Percentiles rank a stretch among this genome's conserved stretches.
phyloP scores from a whole-genome alignment of 2,329 filamentous ascomycete species.

The Claviceps fusiformis region DNA sequence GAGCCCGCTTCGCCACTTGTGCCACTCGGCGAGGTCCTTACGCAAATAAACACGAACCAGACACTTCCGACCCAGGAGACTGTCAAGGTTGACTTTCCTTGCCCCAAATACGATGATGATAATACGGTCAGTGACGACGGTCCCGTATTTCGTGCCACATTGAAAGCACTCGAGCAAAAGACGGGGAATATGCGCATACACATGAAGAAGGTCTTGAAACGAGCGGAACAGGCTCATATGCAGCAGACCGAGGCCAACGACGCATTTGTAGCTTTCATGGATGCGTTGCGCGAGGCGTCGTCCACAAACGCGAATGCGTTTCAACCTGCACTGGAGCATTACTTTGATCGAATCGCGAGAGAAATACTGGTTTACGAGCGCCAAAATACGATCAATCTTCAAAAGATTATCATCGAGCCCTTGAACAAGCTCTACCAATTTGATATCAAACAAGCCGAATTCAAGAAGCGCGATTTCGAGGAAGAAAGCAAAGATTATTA shows the following conservation, averaged over 20 bases:
- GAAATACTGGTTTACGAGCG: constrained; percentile 82
- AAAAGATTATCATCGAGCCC: constrained; percentile 90
- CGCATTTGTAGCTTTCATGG: constrained; percentile 68
- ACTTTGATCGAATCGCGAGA: constrained; percentile 91
- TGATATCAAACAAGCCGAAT: constrained; percentile 94
- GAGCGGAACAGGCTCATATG: constrained; percentile 74
- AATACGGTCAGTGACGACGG: constrained; percentile 79
- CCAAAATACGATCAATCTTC: constrained; percentile 69
- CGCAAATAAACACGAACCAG: constrained; percentile 13
- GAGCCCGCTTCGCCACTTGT: constrained; percentile 42
- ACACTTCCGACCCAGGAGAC: constrained; percentile 26
- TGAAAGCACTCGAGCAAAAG: constrained; percentile 93
- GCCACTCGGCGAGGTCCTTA: constrained; percentile 22
- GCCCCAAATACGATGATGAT: constrained; percentile 74
- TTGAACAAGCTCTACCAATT: constrained; percentile 81
- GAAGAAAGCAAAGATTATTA: constrained; percentile 99
- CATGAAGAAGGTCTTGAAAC: constrained; percentile 93
- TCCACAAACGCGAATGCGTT: constrained; percentile 89
- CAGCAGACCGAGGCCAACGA: constrained; percentile 79
- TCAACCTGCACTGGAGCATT: constrained; percentile 93
- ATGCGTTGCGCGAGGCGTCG: constrained; percentile 75
- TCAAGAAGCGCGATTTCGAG: constrained; percentile 95
- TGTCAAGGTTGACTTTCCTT: constrained; percentile 78
- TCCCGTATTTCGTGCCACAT: constrained; percentile 87
- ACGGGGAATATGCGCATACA: constrained; percentile 85